A percentile compares a stretch with the other conserved stretches of the same genome.
phyloP scores from a whole-genome alignment of 441 rosid genomes.

The Arabidopsis lyrata region DNA sequence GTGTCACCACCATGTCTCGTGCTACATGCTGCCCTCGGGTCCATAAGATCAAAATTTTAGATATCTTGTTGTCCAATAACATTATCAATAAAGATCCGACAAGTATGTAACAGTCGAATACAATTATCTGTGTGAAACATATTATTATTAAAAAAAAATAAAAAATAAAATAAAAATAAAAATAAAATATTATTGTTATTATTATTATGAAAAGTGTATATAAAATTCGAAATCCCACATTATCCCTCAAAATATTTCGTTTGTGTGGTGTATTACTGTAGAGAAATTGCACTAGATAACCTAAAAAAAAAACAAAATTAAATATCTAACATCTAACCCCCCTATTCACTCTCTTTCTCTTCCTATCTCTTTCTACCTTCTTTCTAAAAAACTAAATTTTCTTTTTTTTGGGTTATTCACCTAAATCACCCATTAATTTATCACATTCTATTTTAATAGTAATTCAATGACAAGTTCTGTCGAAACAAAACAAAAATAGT shows the following conservation, averaged over 20 bases:
- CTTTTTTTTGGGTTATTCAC: too few species aligned
- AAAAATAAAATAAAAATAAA: too few species aligned
- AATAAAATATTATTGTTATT: background rate
- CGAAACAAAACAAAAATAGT: background rate
- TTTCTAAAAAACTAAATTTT: too few species aligned
- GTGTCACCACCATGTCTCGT: constrained; percentile 39
- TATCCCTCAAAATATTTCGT: background rate
- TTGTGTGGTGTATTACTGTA: background rate
- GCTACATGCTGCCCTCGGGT: constrained; percentile 41
- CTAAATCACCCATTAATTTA: too few species aligned
- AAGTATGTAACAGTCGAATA: constrained; percentile 28
- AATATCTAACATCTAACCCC: too few species aligned
- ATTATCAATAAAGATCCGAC: constrained; percentile 44
- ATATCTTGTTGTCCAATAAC: constrained; percentile 38
- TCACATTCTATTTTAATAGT: background rate
- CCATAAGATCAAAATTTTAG: constrained; percentile 40
- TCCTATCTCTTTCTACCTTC: too few species aligned
- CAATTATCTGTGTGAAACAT: background rate
- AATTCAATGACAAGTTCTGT: background rate
- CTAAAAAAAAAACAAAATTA: too few species aligned
- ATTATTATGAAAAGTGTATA: background rate
- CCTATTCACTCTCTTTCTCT: too few species aligned
- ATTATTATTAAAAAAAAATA: too few species aligned
- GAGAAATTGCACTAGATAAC: too few species aligned
- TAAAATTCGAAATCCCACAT: background rate